Conservation (phyloP, 2,329 filamentous ascomycete species). For the Fonsecaea multimorphosa region DNA sequence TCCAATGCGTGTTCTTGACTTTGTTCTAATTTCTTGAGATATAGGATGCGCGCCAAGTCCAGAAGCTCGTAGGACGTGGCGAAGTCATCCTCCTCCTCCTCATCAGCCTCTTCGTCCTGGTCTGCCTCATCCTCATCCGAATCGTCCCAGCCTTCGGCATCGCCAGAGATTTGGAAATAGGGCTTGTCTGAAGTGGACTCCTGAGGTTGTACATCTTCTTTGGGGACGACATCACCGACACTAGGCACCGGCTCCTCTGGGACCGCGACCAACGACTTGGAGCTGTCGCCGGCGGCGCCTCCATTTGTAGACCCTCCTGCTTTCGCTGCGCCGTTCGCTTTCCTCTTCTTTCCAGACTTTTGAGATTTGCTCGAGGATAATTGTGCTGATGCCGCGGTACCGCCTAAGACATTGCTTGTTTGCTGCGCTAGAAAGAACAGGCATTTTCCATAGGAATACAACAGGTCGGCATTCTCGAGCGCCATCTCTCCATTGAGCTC, state of each 20-base stretch:
- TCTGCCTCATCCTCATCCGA: constrained; percentile 74
- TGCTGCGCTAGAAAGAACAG: constrained; percentile 92
- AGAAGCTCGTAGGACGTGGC: constrained; percentile 68
- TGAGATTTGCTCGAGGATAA: constrained; percentile 58
- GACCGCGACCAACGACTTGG: constrained; percentile 11
- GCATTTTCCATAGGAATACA: constrained; percentile 92
- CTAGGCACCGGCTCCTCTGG: constrained; percentile 41
- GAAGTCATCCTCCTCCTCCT: constrained; percentile 68
- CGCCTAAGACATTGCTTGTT: constrained; percentile 93
- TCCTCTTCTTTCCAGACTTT: constrained; percentile 46
- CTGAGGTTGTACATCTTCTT: constrained; percentile 44
- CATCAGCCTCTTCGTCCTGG: constrained; percentile 53
- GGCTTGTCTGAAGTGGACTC: constrained; percentile 65
- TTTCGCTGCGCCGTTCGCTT: constrained; percentile 41
- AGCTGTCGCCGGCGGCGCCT: constrained; percentile 12
- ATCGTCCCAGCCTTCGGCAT: constrained; percentile 83
- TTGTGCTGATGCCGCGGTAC: constrained; percentile 68
- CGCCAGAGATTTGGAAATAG: constrained; percentile 89
- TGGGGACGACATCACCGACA: constrained; percentile 53
- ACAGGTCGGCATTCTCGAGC: constrained; percentile 86
- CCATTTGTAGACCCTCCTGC: constrained; percentile 21
- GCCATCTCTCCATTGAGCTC: constrained; percentile 91
- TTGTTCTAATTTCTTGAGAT: constrained; percentile 61
- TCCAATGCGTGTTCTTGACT: constrained; percentile 47
- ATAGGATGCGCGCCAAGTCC: constrained; percentile 66